phyloP scores from a whole-genome alignment of 306 rosid genomes.

The Castanea crenata region DNA sequence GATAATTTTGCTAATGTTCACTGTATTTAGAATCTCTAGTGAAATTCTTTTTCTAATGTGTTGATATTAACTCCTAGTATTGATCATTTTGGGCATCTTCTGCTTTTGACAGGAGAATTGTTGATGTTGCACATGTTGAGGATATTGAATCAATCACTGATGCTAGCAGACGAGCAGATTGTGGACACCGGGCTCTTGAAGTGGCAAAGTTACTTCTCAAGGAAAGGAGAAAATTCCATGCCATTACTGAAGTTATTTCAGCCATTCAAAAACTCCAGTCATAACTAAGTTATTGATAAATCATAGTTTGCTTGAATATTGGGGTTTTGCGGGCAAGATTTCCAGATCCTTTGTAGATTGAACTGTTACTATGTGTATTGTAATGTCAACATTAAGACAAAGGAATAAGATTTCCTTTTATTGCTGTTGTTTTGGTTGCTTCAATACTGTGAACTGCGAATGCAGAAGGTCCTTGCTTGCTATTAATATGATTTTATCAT shows the following conservation, averaged over 20 bases:
- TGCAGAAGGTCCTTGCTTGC: too few species aligned
- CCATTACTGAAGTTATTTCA: conserved; percentile 52
- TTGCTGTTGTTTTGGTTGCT: too few species aligned
- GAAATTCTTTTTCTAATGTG: background rate
- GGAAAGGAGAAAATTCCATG: conserved; percentile 57
- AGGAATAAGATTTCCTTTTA: too few species aligned
- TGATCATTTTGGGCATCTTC: conserved; percentile 8
- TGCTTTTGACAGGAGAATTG: conserved; percentile 67
- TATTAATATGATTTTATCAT: too few species aligned
- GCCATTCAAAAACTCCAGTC: conserved; percentile 47
- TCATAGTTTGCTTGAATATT: background rate
- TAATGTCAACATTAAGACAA: too few species aligned
- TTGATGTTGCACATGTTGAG: conserved; percentile 87
- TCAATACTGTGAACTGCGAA: too few species aligned
- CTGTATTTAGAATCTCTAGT: background rate
- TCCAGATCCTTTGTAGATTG: background rate
- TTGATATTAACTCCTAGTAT: background rate
- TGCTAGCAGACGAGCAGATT: conserved; percentile 58
- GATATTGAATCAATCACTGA: conserved; percentile 78
- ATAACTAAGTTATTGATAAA: background rate
- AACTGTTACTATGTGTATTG: too few species aligned
- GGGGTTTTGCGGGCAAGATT: background rate
- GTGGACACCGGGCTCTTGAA: conserved; percentile 71
- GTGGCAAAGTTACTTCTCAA: conserved; percentile 71
- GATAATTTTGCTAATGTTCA: background rate